A percentile compares a stretch with the other conserved stretches of the same genome.
Conservation (phyloP, 768 basidiomycete genomes). For the Lactarius indigo region DNA sequence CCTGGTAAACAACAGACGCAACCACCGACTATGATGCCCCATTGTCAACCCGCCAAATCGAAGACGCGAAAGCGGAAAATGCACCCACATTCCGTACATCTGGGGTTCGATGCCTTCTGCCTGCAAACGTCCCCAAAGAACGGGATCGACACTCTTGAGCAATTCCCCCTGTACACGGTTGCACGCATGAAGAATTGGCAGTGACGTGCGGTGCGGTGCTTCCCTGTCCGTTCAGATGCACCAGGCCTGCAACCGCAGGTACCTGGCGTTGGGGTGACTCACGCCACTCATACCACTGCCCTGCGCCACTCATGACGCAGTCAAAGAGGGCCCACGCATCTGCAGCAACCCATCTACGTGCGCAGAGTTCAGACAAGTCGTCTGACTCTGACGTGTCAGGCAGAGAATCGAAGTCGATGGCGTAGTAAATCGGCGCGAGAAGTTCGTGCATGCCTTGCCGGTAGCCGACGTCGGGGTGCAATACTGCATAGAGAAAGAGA, state of each 20-base stretch:
- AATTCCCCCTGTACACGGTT: constrained; percentile 72
- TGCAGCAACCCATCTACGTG: constrained; percentile 67
- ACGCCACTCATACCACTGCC: constrained; percentile 65
- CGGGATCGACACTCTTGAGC: constrained; percentile 75
- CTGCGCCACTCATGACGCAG: constrained; percentile 71
- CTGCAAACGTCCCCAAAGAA: constrained; percentile 72
- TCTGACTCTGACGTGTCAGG: constrained; percentile 35
- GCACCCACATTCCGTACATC: constrained; percentile 87
- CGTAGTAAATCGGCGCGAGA: constrained; percentile 82
- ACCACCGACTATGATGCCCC: constrained; percentile 68
- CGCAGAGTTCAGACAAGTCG: constrained; percentile 57
- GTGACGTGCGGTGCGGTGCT: constrained; percentile 66
- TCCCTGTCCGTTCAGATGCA: constrained; percentile 41
- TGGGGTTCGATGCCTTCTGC: constrained; percentile 88
- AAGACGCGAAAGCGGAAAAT: background rate
- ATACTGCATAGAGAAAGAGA: constrained; percentile 77
- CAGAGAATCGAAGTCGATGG: constrained; percentile 79
- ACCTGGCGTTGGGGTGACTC: constrained; percentile 28
- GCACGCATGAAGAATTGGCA: constrained; percentile 83
- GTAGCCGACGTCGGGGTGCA: constrained; percentile 83
- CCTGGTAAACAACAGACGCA: constrained; percentile 88
- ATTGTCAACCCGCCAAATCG: constrained; percentile 12
- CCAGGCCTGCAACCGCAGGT: constrained; percentile 43
- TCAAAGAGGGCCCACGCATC: constrained; percentile 87
- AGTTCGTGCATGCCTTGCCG: constrained; percentile 99